Base-by-base conservation (phyloP, 2,329 filamentous ascomycete species). In the Byssothecium circinans region DNA sequence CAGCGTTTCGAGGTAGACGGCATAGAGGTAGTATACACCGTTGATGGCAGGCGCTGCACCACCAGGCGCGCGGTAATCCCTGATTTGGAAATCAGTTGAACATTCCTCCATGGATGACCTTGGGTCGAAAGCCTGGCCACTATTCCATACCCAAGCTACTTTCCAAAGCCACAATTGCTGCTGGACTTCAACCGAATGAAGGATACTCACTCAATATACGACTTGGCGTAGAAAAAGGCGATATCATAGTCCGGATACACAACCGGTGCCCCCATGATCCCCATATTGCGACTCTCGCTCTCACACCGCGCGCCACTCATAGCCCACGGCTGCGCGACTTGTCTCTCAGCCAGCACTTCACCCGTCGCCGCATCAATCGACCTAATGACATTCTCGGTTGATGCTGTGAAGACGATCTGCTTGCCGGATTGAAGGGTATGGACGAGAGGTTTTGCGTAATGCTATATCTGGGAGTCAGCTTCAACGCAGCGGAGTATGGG, bases 371-470 rank as follows among this genome's bases (percentile, higher is more conserved):
- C 55, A 39, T 60, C 56, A 17, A 60, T 55, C 3, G 57, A 57
- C 15, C 57, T 52, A 14, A 60, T 50, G 11, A 48, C 45, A 19
- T 60, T 60, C 25, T 57, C 51, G 1, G 56, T 57, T 1, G 53
- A 58, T 2, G 57, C 57, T 1, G 51, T 57, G 25, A 60, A 57
- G 19, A 58, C 38, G 27, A 60, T 54, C 33, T 61, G 53, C 8
- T 47, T 49, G 22, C 50, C 50, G 3, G 55, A 62, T 4, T 57
- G 50, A 6, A 75, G 74, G 1, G 74, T 77, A 44, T 74, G 76
- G 0, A 75, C 64, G 8, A 78, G 55, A 6, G 79, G 78, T 54
- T 80, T 75, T 32, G 78, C 49, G 69, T 77, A 72, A 69, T 80
- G 76, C 51, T 55, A 57, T 29, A 15, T 32, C 2, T 10, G 22